phyloP scores from a whole-genome alignment of 2,329 filamentous ascomycete genomes.

The Simplicillium sp. region DNA sequence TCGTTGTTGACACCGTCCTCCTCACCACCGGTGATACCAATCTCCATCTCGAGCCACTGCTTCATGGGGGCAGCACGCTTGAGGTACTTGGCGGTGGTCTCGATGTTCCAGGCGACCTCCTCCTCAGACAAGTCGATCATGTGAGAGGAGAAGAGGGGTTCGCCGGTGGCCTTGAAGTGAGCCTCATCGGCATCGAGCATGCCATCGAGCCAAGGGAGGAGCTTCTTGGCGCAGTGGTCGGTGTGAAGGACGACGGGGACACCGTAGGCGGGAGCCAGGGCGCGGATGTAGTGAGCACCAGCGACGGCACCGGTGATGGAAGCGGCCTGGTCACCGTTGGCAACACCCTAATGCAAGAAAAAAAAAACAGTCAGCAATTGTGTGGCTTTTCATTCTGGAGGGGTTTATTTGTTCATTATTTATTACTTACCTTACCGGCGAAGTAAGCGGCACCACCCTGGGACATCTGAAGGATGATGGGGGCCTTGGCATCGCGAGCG shows the following conservation, averaged over 20 bases:
- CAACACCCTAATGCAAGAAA: conserved; percentile 49
- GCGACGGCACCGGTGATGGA: conserved; percentile 84
- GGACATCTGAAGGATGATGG: conserved; percentile 87
- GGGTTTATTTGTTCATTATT: not conserved
- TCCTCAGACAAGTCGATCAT: conserved; percentile 99
- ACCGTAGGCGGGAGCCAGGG: conserved; percentile 77
- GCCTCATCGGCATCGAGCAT: conserved; percentile 91
- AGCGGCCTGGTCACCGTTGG: conserved; percentile 73
- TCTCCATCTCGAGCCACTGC: conserved; percentile 98
- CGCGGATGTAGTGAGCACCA: conserved; percentile 86
- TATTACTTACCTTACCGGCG: conserved; percentile 60
- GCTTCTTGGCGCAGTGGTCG: conserved; percentile 99
- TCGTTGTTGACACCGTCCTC: conserved; percentile 99
- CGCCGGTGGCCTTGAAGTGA: conserved; percentile 88
- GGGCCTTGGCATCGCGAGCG: conserved; percentile 81
- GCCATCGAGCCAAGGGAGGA: conserved; percentile 93
- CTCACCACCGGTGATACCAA: conserved; percentile 84
- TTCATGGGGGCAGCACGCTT: conserved; percentile 93
- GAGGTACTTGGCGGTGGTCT: conserved; percentile 86
- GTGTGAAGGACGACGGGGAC: conserved; percentile 91
- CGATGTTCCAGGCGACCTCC: conserved; percentile 79
- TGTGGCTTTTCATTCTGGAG: not conserved
- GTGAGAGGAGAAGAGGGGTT: conserved; percentile 91
- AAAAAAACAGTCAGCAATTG: conserved; percentile 8
- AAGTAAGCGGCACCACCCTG: conserved; percentile 93